These are phyloP conservation scores for Citrus glauca DNA, from an alignment of 345 rosid genomes.

Conservation along the genomic window DNA sequence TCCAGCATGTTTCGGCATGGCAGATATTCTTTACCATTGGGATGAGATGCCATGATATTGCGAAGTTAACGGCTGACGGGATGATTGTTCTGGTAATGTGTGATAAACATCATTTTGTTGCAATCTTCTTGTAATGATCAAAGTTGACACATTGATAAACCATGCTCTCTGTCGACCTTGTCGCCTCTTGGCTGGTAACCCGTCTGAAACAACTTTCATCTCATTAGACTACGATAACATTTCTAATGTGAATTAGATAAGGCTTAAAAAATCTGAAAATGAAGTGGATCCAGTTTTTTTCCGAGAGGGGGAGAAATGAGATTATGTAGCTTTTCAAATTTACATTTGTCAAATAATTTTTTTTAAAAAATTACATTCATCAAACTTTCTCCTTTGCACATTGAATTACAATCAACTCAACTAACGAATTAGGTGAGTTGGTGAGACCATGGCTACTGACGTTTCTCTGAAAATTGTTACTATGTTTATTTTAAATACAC, in stretches of 20 bases:
- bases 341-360: no score
- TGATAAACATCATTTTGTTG: background rate
- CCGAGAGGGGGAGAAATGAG: no score
- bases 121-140: no score
- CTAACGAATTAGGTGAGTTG: background rate
- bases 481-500: no score
- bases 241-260: background rate
- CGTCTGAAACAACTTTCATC: background rate
- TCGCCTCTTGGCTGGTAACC: background rate
- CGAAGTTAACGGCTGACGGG: no score
- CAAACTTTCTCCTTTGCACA: background rate
- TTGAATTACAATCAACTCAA: background rate
- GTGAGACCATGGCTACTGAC: background rate
- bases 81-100: background rate
- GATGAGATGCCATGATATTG: background rate
- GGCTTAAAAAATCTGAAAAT: background rate
- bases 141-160: background rate
- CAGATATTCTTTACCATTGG: background rate
- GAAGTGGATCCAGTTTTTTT: background rate
- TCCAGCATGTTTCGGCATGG: background rate
- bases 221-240: background rate
- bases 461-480: no score
- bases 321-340: background rate
- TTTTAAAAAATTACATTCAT: no score
- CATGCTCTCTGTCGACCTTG: background rate